phyloP scores from a whole-genome alignment of 495 filamentous ascomycete species.

The Lepraria neglecta region DNA sequence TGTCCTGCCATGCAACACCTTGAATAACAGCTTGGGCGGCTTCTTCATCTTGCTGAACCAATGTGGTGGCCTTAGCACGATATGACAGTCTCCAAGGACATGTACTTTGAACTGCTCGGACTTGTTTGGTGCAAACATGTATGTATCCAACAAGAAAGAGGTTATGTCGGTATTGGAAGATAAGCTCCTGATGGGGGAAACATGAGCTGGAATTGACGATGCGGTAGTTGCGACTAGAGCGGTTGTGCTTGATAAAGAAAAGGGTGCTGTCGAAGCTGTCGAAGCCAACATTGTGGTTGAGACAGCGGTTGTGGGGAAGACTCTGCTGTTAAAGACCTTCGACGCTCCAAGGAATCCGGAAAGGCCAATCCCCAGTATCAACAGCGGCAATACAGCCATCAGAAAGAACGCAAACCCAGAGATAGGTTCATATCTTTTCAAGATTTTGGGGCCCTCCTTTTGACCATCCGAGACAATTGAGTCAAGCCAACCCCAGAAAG shows the following conservation, averaged over 20 bases:
- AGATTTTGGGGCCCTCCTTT: slow-evolving; percentile 6
- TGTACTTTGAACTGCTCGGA: slow-evolving; percentile 53
- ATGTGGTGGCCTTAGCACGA: slow-evolving; percentile 53
- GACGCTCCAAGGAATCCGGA: slow-evolving; percentile 15
- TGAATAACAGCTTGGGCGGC: slow-evolving; percentile 46
- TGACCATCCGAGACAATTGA: slow-evolving; percentile 12
- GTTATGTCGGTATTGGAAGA: slow-evolving; percentile 31
- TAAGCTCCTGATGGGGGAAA: slow-evolving; percentile 15
- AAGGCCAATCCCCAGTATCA: slow-evolving; percentile 10
- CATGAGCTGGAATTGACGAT: slow-evolving; percentile 27
- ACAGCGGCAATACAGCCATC: slow-evolving; percentile 6
- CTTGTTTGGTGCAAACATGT: slow-evolving; percentile 31
- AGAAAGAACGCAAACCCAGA: slow-evolving; percentile 10
- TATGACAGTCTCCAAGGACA: slow-evolving; percentile 54
- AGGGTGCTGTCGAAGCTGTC: slow-evolving; percentile 14
- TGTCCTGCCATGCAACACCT: slow-evolving; percentile 41
- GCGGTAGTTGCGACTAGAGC: slow-evolving; percentile 20
- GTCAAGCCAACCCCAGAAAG: not conserved
- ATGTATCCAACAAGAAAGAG: slow-evolving; percentile 32
- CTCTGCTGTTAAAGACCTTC: slow-evolving; percentile 16
- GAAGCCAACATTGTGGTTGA: slow-evolving; percentile 20
- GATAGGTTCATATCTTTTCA: slow-evolving; percentile 11
- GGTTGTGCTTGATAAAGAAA: slow-evolving; percentile 12
- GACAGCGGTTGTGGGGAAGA: slow-evolving; percentile 12
- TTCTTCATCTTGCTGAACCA: slow-evolving; percentile 44